phyloP scores from a whole-genome alignment of 2,329 filamentous ascomycete species.

The Calonectria henricotiae region DNA sequence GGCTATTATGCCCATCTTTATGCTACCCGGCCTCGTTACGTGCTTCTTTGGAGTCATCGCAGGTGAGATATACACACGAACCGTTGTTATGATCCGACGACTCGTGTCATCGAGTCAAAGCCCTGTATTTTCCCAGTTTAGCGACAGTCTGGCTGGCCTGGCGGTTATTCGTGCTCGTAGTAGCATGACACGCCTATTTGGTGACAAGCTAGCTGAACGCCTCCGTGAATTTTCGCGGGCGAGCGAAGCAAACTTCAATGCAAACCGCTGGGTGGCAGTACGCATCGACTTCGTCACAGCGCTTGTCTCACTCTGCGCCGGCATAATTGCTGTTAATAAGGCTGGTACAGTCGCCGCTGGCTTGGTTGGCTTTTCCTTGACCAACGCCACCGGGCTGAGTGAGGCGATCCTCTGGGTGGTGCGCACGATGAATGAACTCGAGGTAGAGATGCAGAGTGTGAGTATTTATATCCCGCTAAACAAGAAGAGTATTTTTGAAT shows the following conservation, averaged over 20 bases:
- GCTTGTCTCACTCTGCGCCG: constrained; percentile 67
- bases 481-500: not conserved
- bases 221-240: constrained; percentile 65
- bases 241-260: constrained; percentile 68
- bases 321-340: constrained; percentile 68
- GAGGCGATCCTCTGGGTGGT: constrained; percentile 68
- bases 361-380: constrained; percentile 71
- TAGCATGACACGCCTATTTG: constrained; percentile 66
- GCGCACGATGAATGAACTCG: constrained; percentile 70
- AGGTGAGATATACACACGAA: constrained; percentile 68
- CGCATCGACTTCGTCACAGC: constrained; percentile 71
- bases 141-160: constrained; percentile 68
- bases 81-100: constrained; percentile 64
- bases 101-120: constrained; percentile 66
- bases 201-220: constrained; percentile 66
- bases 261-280: constrained; percentile 72
- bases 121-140: constrained; percentile 72
- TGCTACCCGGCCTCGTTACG: constrained; percentile 64
- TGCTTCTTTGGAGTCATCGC: constrained; percentile 65
- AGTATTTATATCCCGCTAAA: constrained; percentile 43
- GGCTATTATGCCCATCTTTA: constrained; percentile 69
- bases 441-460: constrained; percentile 72
- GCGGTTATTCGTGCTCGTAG: constrained; percentile 67
- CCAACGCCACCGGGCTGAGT: constrained; percentile 71
- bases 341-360: constrained; percentile 66